These are phyloP conservation scores for Trichocomaceae sp. DNA, from an alignment of 2,329 filamentous ascomycete genomes.

Conservation along the genomic window DNA sequence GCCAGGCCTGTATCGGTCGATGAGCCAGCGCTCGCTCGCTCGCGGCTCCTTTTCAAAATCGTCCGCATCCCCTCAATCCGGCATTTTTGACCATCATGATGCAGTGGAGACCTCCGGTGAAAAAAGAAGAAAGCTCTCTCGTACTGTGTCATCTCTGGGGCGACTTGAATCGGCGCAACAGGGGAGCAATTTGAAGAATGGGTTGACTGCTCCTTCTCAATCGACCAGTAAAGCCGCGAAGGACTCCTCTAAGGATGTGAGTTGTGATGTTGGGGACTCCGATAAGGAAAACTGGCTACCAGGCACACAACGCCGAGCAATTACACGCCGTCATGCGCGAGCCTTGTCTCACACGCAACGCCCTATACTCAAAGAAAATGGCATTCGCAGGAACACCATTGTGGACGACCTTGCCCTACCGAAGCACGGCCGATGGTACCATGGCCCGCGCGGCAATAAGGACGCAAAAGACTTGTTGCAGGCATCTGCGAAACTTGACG, in stretches of 20 bases:
- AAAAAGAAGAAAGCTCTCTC: slow-evolving; percentile 59
- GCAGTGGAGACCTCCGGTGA: slow-evolving; percentile 38
- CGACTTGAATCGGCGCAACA: slow-evolving; percentile 48
- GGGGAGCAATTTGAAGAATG: slow-evolving; percentile 16
- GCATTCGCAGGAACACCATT: slow-evolving; percentile 20
- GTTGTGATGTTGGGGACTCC: slow-evolving; percentile 61
- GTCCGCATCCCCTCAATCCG: slow-evolving; percentile 30
- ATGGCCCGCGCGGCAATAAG: slow-evolving; percentile 18
- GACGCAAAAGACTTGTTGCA: slow-evolving; percentile 31
- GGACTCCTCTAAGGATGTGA: slow-evolving; percentile 31
- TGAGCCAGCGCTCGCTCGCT: slow-evolving; percentile 47
- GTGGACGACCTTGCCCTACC: slow-evolving; percentile 17
- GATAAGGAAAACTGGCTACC: slow-evolving; percentile 90
- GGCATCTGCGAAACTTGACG: slow-evolving; percentile 41
- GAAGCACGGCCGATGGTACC: slow-evolving; percentile 24
- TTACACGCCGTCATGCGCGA: slow-evolving; percentile 35
- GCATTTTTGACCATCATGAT: slow-evolving; percentile 45
- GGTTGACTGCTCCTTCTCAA: not conserved
- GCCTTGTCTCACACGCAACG: slow-evolving; percentile 28
- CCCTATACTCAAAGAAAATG: slow-evolving; percentile 42
- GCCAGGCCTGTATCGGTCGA: slow-evolving; percentile 64
- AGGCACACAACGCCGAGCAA: slow-evolving; percentile 34
- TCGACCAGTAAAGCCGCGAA: slow-evolving; percentile 19
- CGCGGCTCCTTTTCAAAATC: slow-evolving; percentile 51
- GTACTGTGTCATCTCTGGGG: slow-evolving; percentile 56